Base-by-base conservation (phyloP, 2,329 filamentous ascomycete species). In the Pseudogymnoascus sp. region DNA sequence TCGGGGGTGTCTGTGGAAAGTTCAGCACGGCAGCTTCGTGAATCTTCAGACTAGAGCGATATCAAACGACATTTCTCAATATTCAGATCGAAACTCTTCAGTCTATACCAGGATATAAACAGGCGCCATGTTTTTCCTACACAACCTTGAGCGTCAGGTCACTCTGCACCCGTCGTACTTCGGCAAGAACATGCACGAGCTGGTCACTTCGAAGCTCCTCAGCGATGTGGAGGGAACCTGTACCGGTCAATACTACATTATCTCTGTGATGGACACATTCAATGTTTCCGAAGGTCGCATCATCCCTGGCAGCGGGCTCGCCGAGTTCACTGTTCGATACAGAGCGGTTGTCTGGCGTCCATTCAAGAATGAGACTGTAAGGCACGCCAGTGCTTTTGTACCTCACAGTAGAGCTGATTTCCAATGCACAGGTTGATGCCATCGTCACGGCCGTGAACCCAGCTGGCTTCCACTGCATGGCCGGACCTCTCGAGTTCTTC, bases 131-230 rank as follows among this genome's bases (percentile, higher is more conserved):
- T 99, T 97, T 77, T 99, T 99, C 80, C 89, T 99, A 67, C 91
- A 96, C 77, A 93, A 96, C 73, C 88, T 97, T 76, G 92, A 96
- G 78, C 92, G 93, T 73, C 88, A 90, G 72, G 92, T 97, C 71
- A 92, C 91, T 69, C 84, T 99, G 72, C 94, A 99, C 73, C 94
- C 94, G 29, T 97, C 93, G 10, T 99, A 95, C 79, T 97, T 99
- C 74, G 92, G 92, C 63, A 88, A 90, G 66, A 91, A 94, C 73
- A 95, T 97, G 80, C 88, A 93, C 70, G 89, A 95, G 69, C 87
- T 96, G 70, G 89, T 99, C 40, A 93, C 89, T 60, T 88, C 89
- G 69, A 92, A 93, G 75, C 85, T 99, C 29, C 83, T 96, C 67
- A 88, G 90, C 72, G 93, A 97, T 73, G 91, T 97, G 65, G 94